Conservation (phyloP, 2,329 filamentous ascomycete species). For the Coleophoma eucalyptorum region DNA sequence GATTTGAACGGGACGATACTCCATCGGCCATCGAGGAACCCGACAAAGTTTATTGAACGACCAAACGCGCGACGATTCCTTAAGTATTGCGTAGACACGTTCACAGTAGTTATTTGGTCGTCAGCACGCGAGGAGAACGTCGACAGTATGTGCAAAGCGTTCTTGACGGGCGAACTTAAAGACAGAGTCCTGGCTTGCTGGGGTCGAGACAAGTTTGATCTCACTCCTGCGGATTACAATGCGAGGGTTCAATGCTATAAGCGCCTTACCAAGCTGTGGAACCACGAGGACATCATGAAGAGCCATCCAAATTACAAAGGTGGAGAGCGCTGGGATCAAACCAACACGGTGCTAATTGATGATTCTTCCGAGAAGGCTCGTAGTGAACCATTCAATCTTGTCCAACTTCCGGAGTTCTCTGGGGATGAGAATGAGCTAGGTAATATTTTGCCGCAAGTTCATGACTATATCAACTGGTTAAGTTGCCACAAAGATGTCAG, state of each 20-base stretch:
- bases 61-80: constrained; percentile 69
- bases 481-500: constrained; percentile 57
- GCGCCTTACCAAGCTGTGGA: constrained; percentile 72
- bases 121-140: constrained; percentile 77
- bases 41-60: constrained; percentile 58
- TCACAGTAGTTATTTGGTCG: constrained; percentile 86
- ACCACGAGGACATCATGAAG: constrained; percentile 35
- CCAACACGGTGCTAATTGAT: constrained; percentile 86
- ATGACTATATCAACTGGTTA: constrained; percentile 56
- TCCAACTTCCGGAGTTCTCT: constrained; percentile 76
- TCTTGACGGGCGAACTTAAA: constrained; percentile 55
- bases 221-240: constrained; percentile 61
- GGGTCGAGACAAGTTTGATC: constrained; percentile 72
- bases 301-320: constrained; percentile 38
- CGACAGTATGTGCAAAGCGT: constrained; percentile 56
- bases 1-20: constrained; percentile 94
- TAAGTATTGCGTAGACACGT: constrained; percentile 67
- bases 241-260: constrained; percentile 86
- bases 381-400: constrained; percentile 78
- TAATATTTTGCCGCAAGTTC: constrained; percentile 51
- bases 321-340: constrained; percentile 65
- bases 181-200: constrained; percentile 64
- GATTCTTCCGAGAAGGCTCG: constrained; percentile 78
- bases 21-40: constrained; percentile 55
- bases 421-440: constrained; percentile 36